Evolutionary conservation across 2,329 filamentous ascomycete genomes (phyloP), one percentile per base, ranked within the genome.

Genomic region (Fusarium armeniacum): DNA sequence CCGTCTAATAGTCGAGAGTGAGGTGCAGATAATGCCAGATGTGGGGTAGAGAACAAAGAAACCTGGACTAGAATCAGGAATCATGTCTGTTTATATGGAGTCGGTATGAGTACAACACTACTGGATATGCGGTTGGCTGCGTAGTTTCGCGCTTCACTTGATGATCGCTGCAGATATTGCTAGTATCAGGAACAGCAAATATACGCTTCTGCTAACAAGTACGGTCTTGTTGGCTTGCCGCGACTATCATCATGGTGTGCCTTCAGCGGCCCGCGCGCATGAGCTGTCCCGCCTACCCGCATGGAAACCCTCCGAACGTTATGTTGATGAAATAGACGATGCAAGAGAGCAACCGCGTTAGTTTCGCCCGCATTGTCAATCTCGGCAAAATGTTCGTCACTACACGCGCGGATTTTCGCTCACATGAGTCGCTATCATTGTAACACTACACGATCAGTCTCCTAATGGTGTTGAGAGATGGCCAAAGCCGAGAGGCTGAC

Each of bases 241-340:
- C 33, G 33, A 35, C 7, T 65, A 63, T 61, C 56, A 54, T 70
- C 64, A 58, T 62, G 43, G 58, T 61, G 56, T 72, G 67, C 62
- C 67, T 62, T 58, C 60, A 43, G 67, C 62, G 58, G 59, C 52
- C 52, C 65, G 63, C 67, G 65, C 70, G 72, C 71, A 73, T 74
- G 62, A 61, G 59, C 38, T 67, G 62, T 67, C 50, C 71, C 49
- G 58, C 61, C 50, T 71, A 60, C 63, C 56, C 47, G 67, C 71
- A 69, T 71, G 58, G 58, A 50, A 59, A 45, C 53, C 32, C 46
- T 50, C 60, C 55, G 45, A 61, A 38, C 28, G 46, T 30, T 58
- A 22, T 59, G 54, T 65, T 50, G 45, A 56, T 36, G 45, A 47
- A 43, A 52, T 45, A 45, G 60, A 43, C 45, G 49, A 51, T 28